Evolutionary conservation across 1,284 basidiomycete species (phyloP), one percentile per base, ranked within the genome.

Genomic region (Cerioporus squamosus): DNA sequence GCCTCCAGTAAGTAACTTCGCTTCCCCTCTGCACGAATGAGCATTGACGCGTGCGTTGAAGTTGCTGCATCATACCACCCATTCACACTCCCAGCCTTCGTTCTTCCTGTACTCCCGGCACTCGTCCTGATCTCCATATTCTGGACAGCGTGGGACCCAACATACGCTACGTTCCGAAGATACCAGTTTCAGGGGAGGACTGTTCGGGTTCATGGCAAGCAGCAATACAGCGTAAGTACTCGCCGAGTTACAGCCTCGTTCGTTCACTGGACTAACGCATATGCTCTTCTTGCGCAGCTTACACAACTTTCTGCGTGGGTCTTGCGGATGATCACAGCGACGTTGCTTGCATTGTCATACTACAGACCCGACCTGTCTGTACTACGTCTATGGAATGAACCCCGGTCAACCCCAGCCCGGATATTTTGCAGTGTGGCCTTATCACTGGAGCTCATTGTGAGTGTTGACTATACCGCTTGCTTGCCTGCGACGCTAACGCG

Each of bases 61-160:
- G 62, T 64, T 14, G 55, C 50, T 6, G 33, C 55, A 18, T 53
- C 57, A 5, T 61, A 57, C 29, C 55, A 51, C 24, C 49, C 42
- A 4, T 8, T 57, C 5, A 43, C 59, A 2, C 26, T 61, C 10
- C 57, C 59, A 17, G 15, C 22, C 22, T 43, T 43, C n/a, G 15
- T 53, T 5, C 26, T 47, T 4, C 70, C 70, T 10, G 24, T 60
- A 2, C 72, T 87, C 45, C 86, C 87, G 1, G n/a, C 77, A 10
- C 23, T 89, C 15, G 72, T 75, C 22, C 48, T 86, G 2, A 8
- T 82, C 23, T 90, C 90, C 15, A 66, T 91, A 23, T 65, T 87
- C 12, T 93, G 90, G 84, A 84, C 83, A 0, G 83, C 80, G 2
- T 93, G 91, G 91, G 85, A 93, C 68, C 91, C 90, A 6, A 90